Conservation (phyloP, 2,329 filamentous ascomycete genomes). For the Ploettnerulaceae sp. region DNA sequence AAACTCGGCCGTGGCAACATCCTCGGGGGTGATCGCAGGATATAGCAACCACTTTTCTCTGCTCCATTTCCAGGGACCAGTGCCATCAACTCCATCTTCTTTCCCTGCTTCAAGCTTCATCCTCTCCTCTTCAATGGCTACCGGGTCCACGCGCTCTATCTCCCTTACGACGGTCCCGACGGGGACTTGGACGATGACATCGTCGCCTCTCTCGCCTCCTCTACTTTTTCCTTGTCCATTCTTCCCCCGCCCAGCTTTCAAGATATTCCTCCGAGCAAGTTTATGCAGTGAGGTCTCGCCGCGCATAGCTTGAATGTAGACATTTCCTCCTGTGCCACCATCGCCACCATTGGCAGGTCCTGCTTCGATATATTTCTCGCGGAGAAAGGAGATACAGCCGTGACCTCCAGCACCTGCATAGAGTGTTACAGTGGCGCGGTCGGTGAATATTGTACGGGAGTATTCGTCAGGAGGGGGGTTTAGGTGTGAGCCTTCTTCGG, state of each 20-base stretch:
- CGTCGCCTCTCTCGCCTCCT: constrained; percentile 76
- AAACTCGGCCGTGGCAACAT: constrained; percentile 55
- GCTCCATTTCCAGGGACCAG: constrained; percentile 37
- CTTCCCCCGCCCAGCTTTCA: constrained; percentile 71
- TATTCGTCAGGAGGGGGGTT: constrained; percentile 85
- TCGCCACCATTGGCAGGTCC: constrained; percentile 94
- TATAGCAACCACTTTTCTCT: constrained; percentile 82
- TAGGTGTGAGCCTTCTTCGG: constrained; percentile 49
- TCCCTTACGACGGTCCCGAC: constrained; percentile 89
- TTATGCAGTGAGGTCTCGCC: constrained; percentile 94
- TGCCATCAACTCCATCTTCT: constrained; percentile 28
- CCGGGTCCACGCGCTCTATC: constrained; percentile 70
- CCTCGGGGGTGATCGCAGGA: constrained; percentile 71
- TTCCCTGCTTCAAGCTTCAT: constrained; percentile 37
- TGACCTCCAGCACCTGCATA: constrained; percentile 79
- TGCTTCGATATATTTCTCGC: constrained; percentile 83
- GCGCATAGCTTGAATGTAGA: constrained; percentile 90
- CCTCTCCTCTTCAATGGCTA: constrained; percentile 59
- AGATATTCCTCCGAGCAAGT: constrained; percentile 68
- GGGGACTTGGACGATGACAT: constrained; percentile 83
- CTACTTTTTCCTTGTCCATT: constrained; percentile 70
- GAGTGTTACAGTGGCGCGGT: constrained; percentile 74
- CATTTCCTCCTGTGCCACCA: constrained; percentile 82
- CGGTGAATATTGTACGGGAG: constrained; percentile 74
- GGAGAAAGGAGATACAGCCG: constrained; percentile 89